Evolutionary conservation across 352 stramenopile species (phyloP), one percentile per base, ranked within the genome.

Genomic region (Phytophthora lateralis): DNA sequence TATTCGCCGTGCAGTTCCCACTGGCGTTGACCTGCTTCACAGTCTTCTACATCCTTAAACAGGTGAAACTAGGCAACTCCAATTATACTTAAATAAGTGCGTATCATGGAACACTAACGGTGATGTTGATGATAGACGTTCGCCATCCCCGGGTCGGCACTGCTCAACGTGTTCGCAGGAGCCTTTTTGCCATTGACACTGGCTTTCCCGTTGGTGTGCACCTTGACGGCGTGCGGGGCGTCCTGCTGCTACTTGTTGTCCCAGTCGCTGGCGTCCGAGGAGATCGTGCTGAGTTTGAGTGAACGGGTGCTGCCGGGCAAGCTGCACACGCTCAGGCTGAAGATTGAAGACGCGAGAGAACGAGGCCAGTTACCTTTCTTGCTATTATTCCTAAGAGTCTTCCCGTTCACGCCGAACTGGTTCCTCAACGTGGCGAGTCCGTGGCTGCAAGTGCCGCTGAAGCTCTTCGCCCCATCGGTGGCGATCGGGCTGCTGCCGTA

Each of bases 371-470:
- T 95, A 30, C 66, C 79, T 0, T 93, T 78, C 55, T 44, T 91
- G 60, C 62, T 94, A 57, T 68, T 92, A 6, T 92, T 90, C 55
- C 55, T 95, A 58, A 74, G 86, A 21, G 75, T 95, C 21, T 92
- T 95, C 49, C 86, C 86, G 5, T 91, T 92, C 64, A 88, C 84
- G 48, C 83, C 86, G 32, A 93, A 95, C 56, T 95, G 86, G 86
- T 85, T 95, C 54, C 70, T 93, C 34, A 95, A 95, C 63, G 65
- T 92, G 43, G 75, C 84, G 18, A 90, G 82, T 73, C 84, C 86
- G 39, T 93, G 85, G 80, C 71, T 91, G 6, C 63, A 85, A 59
- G 81, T 95, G 45, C 82, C 84, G 37, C 59, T 93, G 17, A 66
- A 56, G 27, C 52, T 88, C 20, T 95, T 95, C 53, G 79, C 82